Conservation (phyloP, 163 green algal genomes). For the Chlorella variabilis region DNA sequence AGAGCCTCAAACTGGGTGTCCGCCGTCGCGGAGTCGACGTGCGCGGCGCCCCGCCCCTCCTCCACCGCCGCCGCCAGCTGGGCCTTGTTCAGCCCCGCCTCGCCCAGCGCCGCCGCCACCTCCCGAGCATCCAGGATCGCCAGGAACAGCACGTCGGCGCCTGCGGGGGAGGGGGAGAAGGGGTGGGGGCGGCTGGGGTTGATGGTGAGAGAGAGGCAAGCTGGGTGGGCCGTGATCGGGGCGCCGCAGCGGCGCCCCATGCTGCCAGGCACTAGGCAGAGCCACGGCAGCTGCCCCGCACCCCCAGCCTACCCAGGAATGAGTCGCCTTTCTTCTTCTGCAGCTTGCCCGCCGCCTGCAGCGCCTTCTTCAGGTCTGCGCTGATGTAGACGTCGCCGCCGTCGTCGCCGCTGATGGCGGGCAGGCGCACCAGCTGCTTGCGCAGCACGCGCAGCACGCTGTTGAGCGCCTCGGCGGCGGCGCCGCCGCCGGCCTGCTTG, state of each 20-base stretch:
- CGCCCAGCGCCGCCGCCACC: conserved; percentile 49
- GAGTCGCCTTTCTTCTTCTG: conserved; percentile 77
- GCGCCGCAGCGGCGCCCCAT: no score
- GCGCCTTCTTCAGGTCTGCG: conserved; percentile 53
- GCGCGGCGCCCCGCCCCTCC: conserved; percentile 41
- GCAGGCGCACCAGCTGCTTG: conserved; percentile 63
- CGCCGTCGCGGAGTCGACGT: conserved; percentile 61
- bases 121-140: conserved; percentile 65
- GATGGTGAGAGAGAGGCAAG: background rate
- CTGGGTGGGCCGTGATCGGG: no score
- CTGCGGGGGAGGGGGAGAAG: conserved; percentile 5
- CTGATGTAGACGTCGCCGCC: conserved; percentile 55
- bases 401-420: background rate
- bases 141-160: conserved; percentile 75
- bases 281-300: background rate
- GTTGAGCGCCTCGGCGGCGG: conserved; percentile 46
- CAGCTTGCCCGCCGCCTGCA: conserved; percentile 59
- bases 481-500: conserved; percentile 18
- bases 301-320: conserved; percentile 61
- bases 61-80: conserved; percentile 57
- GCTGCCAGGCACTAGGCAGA: background rate
- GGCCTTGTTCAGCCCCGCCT: conserved; percentile 68
- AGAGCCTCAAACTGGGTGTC: conserved; percentile 87
- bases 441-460: conserved; percentile 68
- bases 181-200: background rate